Conservation (phyloP, 78 protist species). For the Chrysochromulina tobinii region DNA sequence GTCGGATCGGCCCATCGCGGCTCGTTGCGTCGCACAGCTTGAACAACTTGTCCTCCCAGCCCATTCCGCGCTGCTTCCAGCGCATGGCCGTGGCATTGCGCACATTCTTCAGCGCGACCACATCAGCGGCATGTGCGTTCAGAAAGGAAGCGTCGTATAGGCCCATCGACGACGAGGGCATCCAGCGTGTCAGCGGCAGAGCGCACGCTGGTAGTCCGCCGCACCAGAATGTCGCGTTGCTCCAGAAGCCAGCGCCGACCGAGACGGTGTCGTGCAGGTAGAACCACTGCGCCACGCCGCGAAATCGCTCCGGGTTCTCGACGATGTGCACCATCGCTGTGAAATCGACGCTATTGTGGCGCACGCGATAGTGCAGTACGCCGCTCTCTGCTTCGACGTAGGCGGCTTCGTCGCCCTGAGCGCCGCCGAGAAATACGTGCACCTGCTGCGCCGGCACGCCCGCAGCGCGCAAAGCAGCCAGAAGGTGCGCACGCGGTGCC, state of each 20-base stretch:
- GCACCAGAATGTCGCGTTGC: background rate
- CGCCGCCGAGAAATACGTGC: background rate
- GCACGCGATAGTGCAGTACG: background rate
- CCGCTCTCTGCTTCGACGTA: background rate
- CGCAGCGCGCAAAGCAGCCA: no score
- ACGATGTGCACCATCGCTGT: background rate
- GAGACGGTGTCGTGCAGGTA: background rate
- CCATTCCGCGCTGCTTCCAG: background rate
- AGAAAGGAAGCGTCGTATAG: background rate
- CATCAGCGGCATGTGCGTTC: background rate
- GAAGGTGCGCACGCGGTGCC: no score
- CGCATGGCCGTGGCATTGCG: background rate
- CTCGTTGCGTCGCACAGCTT: background rate
- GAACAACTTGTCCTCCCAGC: conserved; percentile 8
- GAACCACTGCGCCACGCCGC: background rate
- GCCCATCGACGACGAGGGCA: background rate
- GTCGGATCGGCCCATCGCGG: background rate
- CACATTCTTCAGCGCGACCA: background rate
- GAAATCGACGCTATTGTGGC: background rate
- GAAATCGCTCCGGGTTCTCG: background rate
- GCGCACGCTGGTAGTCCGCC: background rate
- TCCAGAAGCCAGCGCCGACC: background rate
- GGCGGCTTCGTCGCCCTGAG: background rate
- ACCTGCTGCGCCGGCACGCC: background rate
- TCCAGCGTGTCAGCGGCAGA: background rate